Percentiles rank a stretch among this genome's conserved stretches.
These are phyloP conservation scores for Metarhizium album DNA, from an alignment of 2,329 filamentous ascomycete genomes.

Conservation along the genomic window DNA sequence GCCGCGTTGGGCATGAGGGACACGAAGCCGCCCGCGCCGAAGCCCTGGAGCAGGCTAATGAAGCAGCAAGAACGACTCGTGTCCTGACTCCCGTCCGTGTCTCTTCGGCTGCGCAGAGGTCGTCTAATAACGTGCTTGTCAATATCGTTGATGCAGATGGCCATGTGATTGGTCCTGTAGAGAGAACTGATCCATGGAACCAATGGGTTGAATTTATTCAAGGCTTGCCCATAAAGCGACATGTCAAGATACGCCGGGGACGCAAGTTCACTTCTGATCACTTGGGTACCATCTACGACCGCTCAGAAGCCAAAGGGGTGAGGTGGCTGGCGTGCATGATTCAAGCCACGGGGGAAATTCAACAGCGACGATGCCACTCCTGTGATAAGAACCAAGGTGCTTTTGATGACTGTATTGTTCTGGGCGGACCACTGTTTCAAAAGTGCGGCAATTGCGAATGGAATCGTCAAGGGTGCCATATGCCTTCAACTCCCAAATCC, in stretches of 20 bases:
- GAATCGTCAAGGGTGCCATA: slow-evolving; percentile 30
- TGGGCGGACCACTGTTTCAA: slow-evolving; percentile 30
- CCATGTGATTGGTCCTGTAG: slow-evolving; percentile 26
- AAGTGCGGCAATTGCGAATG: slow-evolving; percentile 43
- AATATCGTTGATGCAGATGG: slow-evolving; percentile 28
- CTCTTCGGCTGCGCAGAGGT: not conserved
- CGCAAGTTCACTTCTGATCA: slow-evolving; percentile 29
- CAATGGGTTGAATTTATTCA: slow-evolving; percentile 29
- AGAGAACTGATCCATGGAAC: slow-evolving; percentile 27
- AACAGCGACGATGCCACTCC: slow-evolving; percentile 27
- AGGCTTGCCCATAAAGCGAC: slow-evolving; percentile 25
- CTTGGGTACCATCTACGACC: slow-evolving; percentile 30
- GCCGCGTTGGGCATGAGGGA: not conserved
- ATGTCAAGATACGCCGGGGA: slow-evolving; percentile 30
- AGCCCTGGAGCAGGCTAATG: slow-evolving; percentile 3
- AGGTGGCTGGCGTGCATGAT: slow-evolving; percentile 40
- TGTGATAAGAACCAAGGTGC: slow-evolving; percentile 33
- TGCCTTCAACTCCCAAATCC: slow-evolving; percentile 4
- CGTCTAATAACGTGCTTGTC: slow-evolving; percentile 16
- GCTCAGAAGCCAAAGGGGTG: slow-evolving; percentile 29
- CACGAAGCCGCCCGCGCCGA: slow-evolving; percentile 1
- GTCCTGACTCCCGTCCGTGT: not conserved
- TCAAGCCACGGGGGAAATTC: slow-evolving; percentile 35
- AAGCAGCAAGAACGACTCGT: slow-evolving; percentile 4
- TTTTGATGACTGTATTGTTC: slow-evolving; percentile 34